A percentile compares a stretch with the other conserved stretches of the same genome.
Evolutionary conservation across 345 rosid species (phyloP).

Genomic region (Populus tremula): DNA sequence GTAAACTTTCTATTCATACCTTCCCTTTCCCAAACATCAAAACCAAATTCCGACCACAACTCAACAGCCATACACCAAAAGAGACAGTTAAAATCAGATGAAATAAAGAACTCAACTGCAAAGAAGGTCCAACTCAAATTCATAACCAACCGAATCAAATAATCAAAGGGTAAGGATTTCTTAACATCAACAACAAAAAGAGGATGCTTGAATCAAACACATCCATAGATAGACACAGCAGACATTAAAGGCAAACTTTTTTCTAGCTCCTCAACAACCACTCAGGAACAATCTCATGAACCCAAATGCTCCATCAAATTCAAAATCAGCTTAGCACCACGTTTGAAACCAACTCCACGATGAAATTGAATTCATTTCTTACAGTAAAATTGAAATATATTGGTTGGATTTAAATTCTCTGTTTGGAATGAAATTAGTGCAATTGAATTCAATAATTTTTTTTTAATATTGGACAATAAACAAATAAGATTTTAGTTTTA

Average conservation of each 20-base stretch:
- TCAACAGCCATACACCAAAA: background rate
- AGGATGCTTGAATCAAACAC: background rate
- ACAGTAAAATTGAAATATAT: background rate
- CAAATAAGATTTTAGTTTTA: background rate
- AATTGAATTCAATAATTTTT: background rate
- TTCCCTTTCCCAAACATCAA: too few relatives aligned
- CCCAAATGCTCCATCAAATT: background rate
- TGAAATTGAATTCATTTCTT: background rate
- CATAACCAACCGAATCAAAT: background rate
- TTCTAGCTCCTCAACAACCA: background rate
- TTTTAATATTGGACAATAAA: background rate
- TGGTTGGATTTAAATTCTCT: background rate
- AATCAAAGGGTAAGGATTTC: background rate
- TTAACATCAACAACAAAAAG: background rate
- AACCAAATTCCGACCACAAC: background rate
- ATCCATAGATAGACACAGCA: background rate
- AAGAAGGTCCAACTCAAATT: background rate
- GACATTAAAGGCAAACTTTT: background rate
- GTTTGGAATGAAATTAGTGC: background rate
- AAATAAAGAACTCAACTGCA: background rate
- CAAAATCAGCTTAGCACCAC: background rate
- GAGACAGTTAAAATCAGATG: background rate
- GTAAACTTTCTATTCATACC: too few relatives aligned
- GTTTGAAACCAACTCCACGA: background rate
- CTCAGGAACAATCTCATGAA: background rate